A percentile compares a stretch with the other conserved stretches of the same genome.
phyloP scores from a whole-genome alignment of 495 filamentous ascomycete species.

The Daldinia concentrica region DNA sequence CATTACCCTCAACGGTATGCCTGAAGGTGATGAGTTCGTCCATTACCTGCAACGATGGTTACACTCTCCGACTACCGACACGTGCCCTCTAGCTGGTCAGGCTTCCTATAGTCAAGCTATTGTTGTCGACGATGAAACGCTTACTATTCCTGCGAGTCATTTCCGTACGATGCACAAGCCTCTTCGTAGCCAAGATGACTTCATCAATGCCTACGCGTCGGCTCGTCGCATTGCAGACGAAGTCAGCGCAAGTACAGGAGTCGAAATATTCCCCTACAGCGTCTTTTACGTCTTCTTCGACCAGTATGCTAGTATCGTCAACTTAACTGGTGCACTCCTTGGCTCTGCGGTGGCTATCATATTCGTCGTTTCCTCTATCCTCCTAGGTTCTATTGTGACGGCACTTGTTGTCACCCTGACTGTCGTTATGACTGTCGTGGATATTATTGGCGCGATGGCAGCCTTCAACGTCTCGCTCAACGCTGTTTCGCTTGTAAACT shows the following conservation, averaged over 20 bases:
- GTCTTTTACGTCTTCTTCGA: conserved; percentile 99
- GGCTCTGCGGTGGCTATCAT: conserved; percentile 85
- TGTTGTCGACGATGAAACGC: conserved; percentile 72
- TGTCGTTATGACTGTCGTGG: conserved; percentile 91
- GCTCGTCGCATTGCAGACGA: conserved; percentile 87
- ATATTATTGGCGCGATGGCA: conserved; percentile 95
- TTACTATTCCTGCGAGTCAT: conserved; percentile 80
- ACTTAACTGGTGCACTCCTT: conserved; percentile 78
- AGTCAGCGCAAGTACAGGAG: conserved; percentile 71
- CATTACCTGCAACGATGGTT: conserved; percentile 86
- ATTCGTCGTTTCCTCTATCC: conserved; percentile 74
- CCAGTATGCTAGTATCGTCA: conserved; percentile 88
- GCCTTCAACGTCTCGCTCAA: conserved; percentile 90
- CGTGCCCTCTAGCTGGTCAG: conserved; percentile 86
- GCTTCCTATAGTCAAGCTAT: conserved; percentile 88
- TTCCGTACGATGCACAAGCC: conserved; percentile 91
- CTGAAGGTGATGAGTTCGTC: conserved; percentile 88
- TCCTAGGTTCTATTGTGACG: conserved; percentile 86
- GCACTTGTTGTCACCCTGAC: conserved; percentile 83
- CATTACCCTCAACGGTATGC: conserved; percentile 87
- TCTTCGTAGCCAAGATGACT: conserved; percentile 87
- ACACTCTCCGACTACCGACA: conserved; percentile 76
- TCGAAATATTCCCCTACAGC: conserved; percentile 91
- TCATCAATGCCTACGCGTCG: conserved; percentile 87
- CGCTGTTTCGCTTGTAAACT: conserved; percentile 94